Conservation (phyloP, 805 yeast genomes). For the Lipomyces starkeyi region DNA sequence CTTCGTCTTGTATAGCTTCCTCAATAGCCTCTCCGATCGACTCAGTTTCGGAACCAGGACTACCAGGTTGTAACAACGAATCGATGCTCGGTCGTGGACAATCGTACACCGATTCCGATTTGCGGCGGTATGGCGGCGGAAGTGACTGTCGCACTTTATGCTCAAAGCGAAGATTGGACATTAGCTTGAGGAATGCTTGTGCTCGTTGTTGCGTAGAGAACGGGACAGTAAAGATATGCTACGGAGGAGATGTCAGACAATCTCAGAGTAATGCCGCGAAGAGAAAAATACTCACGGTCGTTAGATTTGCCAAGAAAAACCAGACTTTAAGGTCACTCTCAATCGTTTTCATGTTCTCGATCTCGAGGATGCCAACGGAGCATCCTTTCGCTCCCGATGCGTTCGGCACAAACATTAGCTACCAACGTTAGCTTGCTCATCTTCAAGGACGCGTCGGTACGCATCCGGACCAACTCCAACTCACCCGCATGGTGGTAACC, state of each 20-base stretch:
- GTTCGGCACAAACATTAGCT: constrained; percentile 33
- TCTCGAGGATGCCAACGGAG: constrained; percentile 28
- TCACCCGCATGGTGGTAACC: constrained; percentile 34
- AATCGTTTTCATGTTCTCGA: constrained; percentile 29
- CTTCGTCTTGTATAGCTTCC: constrained; percentile 35
- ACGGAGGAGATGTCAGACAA: constrained; percentile 4
- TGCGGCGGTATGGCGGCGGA: constrained; percentile 43
- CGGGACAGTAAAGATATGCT: constrained; percentile 41
- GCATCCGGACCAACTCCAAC: background rate
- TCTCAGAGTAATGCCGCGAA: background rate
- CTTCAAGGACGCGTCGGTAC: background rate
- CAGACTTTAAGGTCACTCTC: constrained; percentile 33
- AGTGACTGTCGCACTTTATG: constrained; percentile 43
- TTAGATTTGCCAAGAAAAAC: constrained; percentile 30
- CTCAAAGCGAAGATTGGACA: constrained; percentile 45
- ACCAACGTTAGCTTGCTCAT: background rate
- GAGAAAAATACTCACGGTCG: background rate
- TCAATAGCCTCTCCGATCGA: constrained; percentile 25
- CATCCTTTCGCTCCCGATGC: constrained; percentile 23
- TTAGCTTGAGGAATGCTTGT: constrained; percentile 40
- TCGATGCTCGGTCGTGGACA: constrained; percentile 20
- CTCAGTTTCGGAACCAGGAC: constrained; percentile 1
- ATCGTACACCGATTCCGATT: constrained; percentile 33
- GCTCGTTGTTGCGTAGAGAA: constrained; percentile 41
- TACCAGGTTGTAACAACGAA: background rate